These are phyloP conservation scores for Moesziomyces antarcticus DNA, from an alignment of 1,284 basidiomycete species.

Conservation along the genomic window DNA sequence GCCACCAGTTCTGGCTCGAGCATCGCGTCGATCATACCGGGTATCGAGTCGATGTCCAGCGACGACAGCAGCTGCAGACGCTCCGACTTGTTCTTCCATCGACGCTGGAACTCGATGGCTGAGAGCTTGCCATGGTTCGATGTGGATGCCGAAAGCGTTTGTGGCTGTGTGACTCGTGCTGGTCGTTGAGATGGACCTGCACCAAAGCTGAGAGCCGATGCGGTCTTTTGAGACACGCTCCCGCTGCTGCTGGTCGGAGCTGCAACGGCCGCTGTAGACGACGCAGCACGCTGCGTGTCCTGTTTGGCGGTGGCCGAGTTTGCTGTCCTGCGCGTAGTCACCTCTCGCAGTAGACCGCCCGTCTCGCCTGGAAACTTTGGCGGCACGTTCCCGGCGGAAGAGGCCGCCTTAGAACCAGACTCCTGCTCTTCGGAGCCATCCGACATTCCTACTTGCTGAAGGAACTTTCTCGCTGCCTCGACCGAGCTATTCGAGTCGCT, in stretches of 20 bases:
- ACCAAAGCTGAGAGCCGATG: conserved; percentile 38
- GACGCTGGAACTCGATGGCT: conserved; percentile 44
- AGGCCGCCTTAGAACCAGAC: background rate
- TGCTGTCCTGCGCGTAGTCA: conserved; percentile 27
- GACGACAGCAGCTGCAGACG: conserved; percentile 16
- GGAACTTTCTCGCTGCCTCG: conserved; percentile 36
- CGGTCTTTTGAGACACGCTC: conserved; percentile 16
- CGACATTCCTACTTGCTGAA: conserved; percentile 36
- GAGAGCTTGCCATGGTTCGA: conserved; percentile 7
- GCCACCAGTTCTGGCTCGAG: conserved; percentile 34
- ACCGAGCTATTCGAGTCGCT: conserved; percentile 22
- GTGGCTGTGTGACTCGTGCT: background rate
- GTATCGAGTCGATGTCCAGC: conserved; percentile 24
- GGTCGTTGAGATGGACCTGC: background rate
- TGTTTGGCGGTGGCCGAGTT: background rate
- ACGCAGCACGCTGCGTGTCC: background rate
- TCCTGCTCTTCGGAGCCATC: background rate
- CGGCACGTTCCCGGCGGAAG: conserved; percentile 11
- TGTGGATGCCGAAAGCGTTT: background rate
- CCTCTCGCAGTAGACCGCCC: conserved; percentile 31
- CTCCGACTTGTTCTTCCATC: conserved; percentile 31
- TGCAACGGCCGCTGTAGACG: background rate
- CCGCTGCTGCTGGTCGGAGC: background rate
- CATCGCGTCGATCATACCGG: conserved; percentile 34
- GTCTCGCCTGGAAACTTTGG: conserved; percentile 36